A percentile compares a stretch with the other conserved stretches of the same genome.
Evolutionary conservation across 768 basidiomycete species (phyloP).

Genomic region (Ramaria sp.): DNA sequence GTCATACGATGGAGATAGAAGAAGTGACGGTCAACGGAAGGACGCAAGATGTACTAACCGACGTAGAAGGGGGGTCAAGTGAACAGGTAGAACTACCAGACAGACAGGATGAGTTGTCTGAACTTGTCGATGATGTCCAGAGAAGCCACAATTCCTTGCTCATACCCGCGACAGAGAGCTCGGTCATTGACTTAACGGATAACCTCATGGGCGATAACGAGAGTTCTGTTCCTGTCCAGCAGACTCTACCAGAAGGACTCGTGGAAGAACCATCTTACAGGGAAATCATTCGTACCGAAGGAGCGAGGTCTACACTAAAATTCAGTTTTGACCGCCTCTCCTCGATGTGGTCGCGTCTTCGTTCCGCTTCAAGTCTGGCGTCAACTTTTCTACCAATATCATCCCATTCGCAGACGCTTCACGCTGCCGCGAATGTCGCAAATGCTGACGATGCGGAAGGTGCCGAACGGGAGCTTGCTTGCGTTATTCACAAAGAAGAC

Average conservation of each 20-base stretch:
- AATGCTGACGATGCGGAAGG: conserved; percentile 39
- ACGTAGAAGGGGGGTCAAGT: conserved; percentile 15
- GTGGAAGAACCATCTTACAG: conserved; percentile 17
- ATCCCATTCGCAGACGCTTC: conserved; percentile 10
- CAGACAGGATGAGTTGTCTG: conserved; percentile 9
- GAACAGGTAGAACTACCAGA: conserved; percentile 13
- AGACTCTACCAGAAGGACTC: not conserved
- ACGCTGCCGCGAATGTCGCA: conserved; percentile 11
- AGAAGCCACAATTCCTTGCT: conserved; percentile 12
- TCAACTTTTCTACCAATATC: conserved; percentile 3
- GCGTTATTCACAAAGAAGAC: conserved; percentile 81
- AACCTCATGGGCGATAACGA: not conserved
- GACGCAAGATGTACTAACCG: not conserved
- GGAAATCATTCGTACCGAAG: conserved; percentile 30
- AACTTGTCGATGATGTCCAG: conserved; percentile 14
- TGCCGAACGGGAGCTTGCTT: conserved; percentile 58
- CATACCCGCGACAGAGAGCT: not conserved
- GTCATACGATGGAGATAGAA: too few species aligned
- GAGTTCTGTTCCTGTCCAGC: not conserved
- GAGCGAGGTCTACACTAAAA: conserved; percentile 19
- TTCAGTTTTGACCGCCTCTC: conserved; percentile 23
- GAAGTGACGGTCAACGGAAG: too few species aligned
- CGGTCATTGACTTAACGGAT: not conserved
- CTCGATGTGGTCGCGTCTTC: conserved; percentile 8
- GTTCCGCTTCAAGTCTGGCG: not conserved